Evolutionary conservation across 1,284 basidiomycete genomes (phyloP).

Genomic region (Meira miltonrushii): DNA sequence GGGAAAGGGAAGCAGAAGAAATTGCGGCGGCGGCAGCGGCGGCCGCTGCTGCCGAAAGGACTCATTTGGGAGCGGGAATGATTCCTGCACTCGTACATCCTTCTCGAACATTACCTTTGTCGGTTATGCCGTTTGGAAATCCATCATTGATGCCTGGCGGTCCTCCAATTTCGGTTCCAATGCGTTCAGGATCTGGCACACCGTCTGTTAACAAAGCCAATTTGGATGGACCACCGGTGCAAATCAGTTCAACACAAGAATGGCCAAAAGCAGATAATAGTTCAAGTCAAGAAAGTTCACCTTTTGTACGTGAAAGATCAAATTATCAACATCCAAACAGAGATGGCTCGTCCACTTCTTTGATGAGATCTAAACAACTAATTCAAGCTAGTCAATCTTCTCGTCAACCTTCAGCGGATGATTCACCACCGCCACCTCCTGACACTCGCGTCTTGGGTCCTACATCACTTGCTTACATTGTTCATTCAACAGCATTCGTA

Average conservation of each 20-base stretch:
- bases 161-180: background rate
- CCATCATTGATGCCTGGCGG: background rate
- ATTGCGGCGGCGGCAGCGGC: conserved; percentile 56
- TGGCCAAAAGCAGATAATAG: conserved; percentile 6
- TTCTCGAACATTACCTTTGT: background rate
- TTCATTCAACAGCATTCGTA: conserved; percentile 81
- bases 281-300: background rate
- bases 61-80: background rate
- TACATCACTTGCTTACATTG: conserved; percentile 74
- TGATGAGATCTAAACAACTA: background rate
- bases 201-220: background rate
- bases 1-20: conserved; percentile 60
- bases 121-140: background rate
- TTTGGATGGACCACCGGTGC: background rate
- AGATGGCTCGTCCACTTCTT: conserved; percentile 5
- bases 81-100: background rate
- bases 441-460: conserved; percentile 60
- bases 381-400: background rate
- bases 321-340: background rate
- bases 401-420: background rate
- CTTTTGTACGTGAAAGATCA: background rate
- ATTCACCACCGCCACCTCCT: conserved; percentile 17
- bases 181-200: background rate
- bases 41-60: conserved; percentile 17
- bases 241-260: conserved; percentile 14